These are phyloP conservation scores for Amanita exitialis DNA, from an alignment of 768 basidiomycete species.

Conservation along the genomic window DNA sequence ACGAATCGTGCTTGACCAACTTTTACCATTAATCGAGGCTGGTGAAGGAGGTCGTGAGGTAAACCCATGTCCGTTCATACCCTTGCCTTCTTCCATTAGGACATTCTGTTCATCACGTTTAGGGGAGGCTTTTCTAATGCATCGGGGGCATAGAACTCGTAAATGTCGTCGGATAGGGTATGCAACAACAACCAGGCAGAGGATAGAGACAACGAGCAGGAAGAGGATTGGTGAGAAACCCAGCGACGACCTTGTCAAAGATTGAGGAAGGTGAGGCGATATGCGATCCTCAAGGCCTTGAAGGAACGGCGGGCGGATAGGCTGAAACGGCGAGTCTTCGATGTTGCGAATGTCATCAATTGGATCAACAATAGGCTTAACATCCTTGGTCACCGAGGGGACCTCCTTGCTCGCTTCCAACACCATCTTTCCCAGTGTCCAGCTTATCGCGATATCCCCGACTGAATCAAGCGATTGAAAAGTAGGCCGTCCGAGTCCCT, in stretches of 20 bases:
- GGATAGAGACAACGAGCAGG: conserved; percentile 39
- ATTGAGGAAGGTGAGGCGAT: conserved; percentile 56
- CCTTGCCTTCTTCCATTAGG: conserved; percentile 41
- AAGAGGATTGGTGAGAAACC: conserved; percentile 66
- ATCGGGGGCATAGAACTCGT: conserved; percentile 35
- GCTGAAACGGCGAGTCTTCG: conserved; percentile 43
- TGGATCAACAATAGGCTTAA: conserved; percentile 61
- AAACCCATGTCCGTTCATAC: conserved; percentile 11
- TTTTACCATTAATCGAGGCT: conserved; percentile 15
- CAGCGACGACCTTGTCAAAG: conserved; percentile 51
- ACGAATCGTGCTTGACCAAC: conserved; percentile 25
- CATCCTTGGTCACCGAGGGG: conserved; percentile 30
- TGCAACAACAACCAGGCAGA: conserved; percentile 29
- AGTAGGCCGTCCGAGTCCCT: conserved; percentile 72
- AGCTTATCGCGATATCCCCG: conserved; percentile 87
- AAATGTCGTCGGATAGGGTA: conserved; percentile 53
- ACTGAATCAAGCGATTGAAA: conserved; percentile 95
- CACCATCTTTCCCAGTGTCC: conserved; percentile 99
- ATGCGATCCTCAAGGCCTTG: conserved; percentile 54
- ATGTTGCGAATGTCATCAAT: conserved; percentile 53
- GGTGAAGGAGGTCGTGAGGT: conserved; percentile 24
- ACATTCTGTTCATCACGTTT: conserved; percentile 27
- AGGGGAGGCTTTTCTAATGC: conserved; percentile 24
- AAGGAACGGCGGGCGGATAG: conserved; percentile 56
- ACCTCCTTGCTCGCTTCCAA: conserved; percentile 91